A percentile compares a stretch with the other conserved stretches of the same genome.
phyloP scores from a whole-genome alignment of 225 moss, liverwort and hornwort genomes.

The Physcomitrium patens region DNA sequence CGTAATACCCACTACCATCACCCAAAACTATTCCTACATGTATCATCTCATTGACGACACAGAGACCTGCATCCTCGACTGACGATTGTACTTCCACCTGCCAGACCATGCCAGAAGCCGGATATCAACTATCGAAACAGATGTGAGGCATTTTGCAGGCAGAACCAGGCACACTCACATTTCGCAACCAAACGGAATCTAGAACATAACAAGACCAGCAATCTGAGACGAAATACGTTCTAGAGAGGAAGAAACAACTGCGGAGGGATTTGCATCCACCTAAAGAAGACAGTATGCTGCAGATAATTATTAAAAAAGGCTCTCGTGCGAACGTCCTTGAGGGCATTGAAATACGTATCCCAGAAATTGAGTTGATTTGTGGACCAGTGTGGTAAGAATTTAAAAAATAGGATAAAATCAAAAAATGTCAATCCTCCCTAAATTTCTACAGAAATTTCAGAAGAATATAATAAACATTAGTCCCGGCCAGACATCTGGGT shows the following conservation, averaged over 20 bases:
- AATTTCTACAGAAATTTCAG: background rate
- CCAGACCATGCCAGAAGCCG: background rate
- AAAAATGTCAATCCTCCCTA: too few relatives aligned
- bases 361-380: too few relatives aligned
- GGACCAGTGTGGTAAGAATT: too few relatives aligned
- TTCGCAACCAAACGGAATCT: background rate
- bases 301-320: background rate
- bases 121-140: constrained; percentile 1
- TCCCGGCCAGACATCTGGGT: background rate
- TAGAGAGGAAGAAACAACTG: background rate
- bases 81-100: constrained; percentile 18
- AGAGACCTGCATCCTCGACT: constrained; percentile 25
- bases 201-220: background rate
- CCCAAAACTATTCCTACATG: constrained; percentile 10
- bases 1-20: constrained; percentile 25
- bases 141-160: background rate
- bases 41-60: constrained; percentile 26
- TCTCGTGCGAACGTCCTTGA: background rate
- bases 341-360: too few relatives aligned
- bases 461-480: background rate
- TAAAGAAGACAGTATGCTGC: background rate
- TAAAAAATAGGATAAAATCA: too few relatives aligned
- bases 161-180: background rate
- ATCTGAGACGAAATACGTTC: background rate
- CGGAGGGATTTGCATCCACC: background rate